Evolutionary conservation across 2,329 filamentous ascomycete genomes (phyloP), one percentile per base, ranked within the genome.

Genomic region (Aspergillus quadricinctus): DNA sequence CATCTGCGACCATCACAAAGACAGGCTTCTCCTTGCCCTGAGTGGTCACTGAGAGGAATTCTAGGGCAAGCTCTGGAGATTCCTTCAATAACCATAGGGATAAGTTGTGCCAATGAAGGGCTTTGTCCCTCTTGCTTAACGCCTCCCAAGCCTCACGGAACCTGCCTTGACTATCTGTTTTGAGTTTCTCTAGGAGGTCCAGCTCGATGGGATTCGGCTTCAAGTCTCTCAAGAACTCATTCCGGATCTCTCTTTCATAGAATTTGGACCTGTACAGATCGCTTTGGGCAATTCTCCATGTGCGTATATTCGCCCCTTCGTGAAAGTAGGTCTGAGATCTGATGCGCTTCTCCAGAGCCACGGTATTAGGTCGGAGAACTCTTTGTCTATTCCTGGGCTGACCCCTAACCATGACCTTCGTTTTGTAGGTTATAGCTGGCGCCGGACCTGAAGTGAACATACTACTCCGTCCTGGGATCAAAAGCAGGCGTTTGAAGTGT

Each of bases 1-100:
- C 78, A 62, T 83, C 79, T 29, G 73, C 72, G 11, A 80, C 66
- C 60, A 77, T 73, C 37, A 64, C 66, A 51, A 67, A 73, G 25
- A 68, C 71, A n/a, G 70, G 75, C 64, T 57, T 72, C 3, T 71
- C 68, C 11, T 59, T 53, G n/a, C 52, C 54, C 43, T 75, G 65
- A 3, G 75, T 77, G 6, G 72, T 72, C 10, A 68, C 70, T 23
- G 72, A 60, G 21, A 83, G 62, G 59, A 81, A 78, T 1, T 72
- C 66, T 31, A 78, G 58, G 10, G 74, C 65, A 29, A 67, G 59
- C 28, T 67, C 58, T 7, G 75, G 74, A 35, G 73, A 71, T 58
- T 79, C 65, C 37, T 73, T 63, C 28, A 83, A 60, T 21, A 79
- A 63, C 75, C 75, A 80, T 14, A 81, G 66, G 28, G 77, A 75